Base-by-base conservation (phyloP, 768 basidiomycete species). In the Kwoniella sp. region DNA sequence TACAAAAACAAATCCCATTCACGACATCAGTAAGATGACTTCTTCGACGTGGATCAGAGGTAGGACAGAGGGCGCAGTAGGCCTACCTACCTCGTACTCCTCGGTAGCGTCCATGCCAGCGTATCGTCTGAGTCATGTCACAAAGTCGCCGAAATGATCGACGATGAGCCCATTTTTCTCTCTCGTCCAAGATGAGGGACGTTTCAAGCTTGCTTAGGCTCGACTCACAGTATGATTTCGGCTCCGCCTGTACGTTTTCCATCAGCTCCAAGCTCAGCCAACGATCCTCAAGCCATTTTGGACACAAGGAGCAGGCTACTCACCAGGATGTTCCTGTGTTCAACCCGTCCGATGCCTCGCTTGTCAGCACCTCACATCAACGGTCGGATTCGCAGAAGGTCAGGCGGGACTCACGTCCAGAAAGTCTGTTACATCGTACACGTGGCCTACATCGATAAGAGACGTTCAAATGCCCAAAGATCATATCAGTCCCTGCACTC, bases 101-200 rank as follows among this genome's bases (percentile, higher is more conserved):
- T 83, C 65, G 87, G 89, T 95, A 31, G 91, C 92, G 77, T 93
- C 93, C 66, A 84, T 85, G 9, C 94, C 94, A 9, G 87, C 93
- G 72, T 92, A 90, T 73, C 87, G 88, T 22, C 78, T 79, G 31
- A 4, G 15, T 11, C 13, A n/a, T 11, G 20, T 8, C 8, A n/a
- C n/a, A n/a, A n/a, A n/a, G n/a, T n/a, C n/a, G n/a, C n/a, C n/a
- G n/a, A n/a, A n/a, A n/a, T n/a, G n/a, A n/a, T n/a, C n/a, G n/a
- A n/a, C n/a, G n/a, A n/a, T 48, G 34, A 37, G 13, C 34, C 7
- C 34, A 37, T 13, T 37, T 5, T 23, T 57, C 31, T 20, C 45
- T 41, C 1, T 17, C 25, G 23, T 23, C 30, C 61, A 30, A 52
- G 17, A 37, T 4, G 1, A 17, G 4, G 11, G 5, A 25, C 20